phyloP scores from a whole-genome alignment of 1,284 basidiomycete genomes.

The Pascua guehoae region DNA sequence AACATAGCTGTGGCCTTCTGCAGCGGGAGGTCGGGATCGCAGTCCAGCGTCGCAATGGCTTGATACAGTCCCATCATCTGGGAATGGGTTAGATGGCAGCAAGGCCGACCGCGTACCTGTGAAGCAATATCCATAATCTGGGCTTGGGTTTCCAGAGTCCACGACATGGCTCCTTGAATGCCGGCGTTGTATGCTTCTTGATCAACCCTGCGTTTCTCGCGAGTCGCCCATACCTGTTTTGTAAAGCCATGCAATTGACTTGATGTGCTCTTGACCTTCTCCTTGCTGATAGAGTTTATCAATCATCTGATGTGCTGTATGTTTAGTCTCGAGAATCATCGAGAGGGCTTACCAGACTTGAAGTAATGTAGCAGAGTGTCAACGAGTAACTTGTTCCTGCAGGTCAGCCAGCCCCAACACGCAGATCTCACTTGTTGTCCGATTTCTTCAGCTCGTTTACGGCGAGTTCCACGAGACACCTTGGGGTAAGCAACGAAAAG shows the following conservation, averaged over 20 bases:
- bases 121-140: conserved; percentile 7
- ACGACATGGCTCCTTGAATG: conserved; percentile 1
- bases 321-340: too few relatives aligned
- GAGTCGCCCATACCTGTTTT: conserved; percentile 5
- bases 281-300: not conserved
- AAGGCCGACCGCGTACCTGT: not conserved
- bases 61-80: conserved; percentile 9
- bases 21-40: conserved; percentile 7
- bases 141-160: not conserved
- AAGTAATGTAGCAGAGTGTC: conserved; percentile 3
- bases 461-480: conserved; percentile 9
- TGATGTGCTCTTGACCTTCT: conserved; percentile 3
- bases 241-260: conserved; percentile 15
- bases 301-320: not conserved
- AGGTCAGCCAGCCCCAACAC: not conserved
- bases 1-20: conserved; percentile 8
- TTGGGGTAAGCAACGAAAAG: not conserved
- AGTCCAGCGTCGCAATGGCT: not conserved
- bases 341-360: not conserved
- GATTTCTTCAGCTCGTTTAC: conserved; percentile 1
- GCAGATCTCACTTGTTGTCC: not conserved
- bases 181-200: conserved; percentile 8
- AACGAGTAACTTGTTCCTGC: not conserved
- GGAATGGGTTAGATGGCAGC: not conserved
- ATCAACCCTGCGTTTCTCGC: not conserved